Percentiles rank a stretch among this genome's conserved stretches.
Conservation (phyloP, 169 alveolate genomes). For the Eimeria necatrix region DNA sequence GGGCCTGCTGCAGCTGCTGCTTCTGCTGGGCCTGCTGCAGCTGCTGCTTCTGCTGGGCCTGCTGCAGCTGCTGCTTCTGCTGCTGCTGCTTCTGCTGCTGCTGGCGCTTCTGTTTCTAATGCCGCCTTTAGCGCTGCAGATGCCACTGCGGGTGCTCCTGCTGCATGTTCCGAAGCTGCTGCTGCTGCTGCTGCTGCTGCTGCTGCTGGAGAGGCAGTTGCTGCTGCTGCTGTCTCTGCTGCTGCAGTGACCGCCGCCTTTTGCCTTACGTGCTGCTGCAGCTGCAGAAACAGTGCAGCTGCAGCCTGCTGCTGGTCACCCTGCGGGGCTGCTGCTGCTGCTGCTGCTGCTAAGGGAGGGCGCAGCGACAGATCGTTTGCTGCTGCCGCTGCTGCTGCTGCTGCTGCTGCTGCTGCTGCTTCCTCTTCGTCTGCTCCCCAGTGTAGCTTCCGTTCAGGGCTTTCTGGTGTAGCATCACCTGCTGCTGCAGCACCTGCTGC, state of each 20-base stretch:
- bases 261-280: constrained; percentile 36
- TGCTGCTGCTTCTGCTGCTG: not conserved
- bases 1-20: not conserved
- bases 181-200: constrained; percentile 25
- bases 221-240: constrained; percentile 18
- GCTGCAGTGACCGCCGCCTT: constrained; percentile 46
- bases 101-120: too few species aligned
- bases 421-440: not conserved
- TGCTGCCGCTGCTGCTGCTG: not conserved
- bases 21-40: not conserved
- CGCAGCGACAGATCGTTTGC: not conserved
- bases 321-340: constrained; percentile 12
- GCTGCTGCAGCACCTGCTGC: constrained; percentile 13
- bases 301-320: constrained; percentile 51
- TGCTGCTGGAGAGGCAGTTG: not conserved
- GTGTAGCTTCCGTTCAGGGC: not conserved
- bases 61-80: not conserved
- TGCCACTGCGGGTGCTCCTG: constrained; percentile 23
- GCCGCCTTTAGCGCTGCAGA: not conserved
- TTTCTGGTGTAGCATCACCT: not conserved
- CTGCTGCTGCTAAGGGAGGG: constrained; percentile 3
- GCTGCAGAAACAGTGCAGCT: constrained; percentile 4
- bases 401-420: not conserved
- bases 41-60: not conserved
- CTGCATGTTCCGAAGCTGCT: constrained; percentile 6